Percentiles rank a stretch among this genome's conserved stretches.
Evolutionary conservation across 2,329 filamentous ascomycete species (phyloP).

Genomic region (Colletotrichum neosansevieriae): DNA sequence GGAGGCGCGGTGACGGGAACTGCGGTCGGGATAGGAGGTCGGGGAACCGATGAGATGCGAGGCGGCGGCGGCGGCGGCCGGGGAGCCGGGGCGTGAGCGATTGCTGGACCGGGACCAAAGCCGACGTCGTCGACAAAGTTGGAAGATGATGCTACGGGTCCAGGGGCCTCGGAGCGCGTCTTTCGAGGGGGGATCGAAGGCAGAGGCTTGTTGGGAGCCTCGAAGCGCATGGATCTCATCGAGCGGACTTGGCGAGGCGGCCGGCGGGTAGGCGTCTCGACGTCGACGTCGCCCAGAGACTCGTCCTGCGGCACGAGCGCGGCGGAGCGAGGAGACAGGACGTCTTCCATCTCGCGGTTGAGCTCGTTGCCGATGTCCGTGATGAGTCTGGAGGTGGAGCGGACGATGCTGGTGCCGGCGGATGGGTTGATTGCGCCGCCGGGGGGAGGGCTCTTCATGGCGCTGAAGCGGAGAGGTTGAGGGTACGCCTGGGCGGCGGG

Average conservation of each 20-base stretch:
- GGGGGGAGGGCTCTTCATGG: constrained; percentile 31
- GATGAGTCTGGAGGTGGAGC: constrained; percentile 31
- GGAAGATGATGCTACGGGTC: neutral
- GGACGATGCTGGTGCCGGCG: neutral
- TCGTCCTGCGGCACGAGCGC: neutral
- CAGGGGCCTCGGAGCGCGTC: neutral
- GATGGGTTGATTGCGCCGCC: neutral
- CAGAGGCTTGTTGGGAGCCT: constrained; percentile 28
- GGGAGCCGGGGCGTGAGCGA: neutral
- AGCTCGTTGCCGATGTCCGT: constrained; percentile 32
- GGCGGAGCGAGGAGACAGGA: constrained; percentile 21
- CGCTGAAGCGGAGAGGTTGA: constrained; percentile 25
- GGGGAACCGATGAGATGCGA: neutral
- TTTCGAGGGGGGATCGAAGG: constrained; percentile 18
- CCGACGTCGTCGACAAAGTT: constrained; percentile 11
- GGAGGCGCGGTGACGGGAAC: neutral
- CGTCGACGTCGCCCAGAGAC: neutral
- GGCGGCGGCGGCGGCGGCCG: constrained; percentile 15
- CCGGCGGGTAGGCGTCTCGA: constrained; percentile 31
- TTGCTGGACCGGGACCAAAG: constrained; percentile 8
- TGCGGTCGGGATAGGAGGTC: neutral
- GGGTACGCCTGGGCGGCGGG: constrained; percentile 29
- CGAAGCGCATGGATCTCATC: constrained; percentile 14
- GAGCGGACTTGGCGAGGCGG: constrained; percentile 20
- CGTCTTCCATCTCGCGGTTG: constrained; percentile 28